Conservation (phyloP, 1,284 basidiomycete species). For the Ustilago bromivora region DNA sequence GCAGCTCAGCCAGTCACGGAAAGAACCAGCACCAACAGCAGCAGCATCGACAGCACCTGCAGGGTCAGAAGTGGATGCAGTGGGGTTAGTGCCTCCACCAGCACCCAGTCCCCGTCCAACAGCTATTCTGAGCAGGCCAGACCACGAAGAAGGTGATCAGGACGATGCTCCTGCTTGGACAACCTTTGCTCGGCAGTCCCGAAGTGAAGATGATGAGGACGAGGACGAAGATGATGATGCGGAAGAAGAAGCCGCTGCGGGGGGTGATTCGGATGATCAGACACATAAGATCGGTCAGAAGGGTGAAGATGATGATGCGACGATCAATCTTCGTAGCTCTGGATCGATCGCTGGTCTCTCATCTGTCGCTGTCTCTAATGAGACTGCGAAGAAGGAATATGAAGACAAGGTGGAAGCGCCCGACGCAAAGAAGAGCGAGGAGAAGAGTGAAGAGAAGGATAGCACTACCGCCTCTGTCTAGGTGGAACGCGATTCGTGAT, state of each 20-base stretch:
- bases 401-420: neutral
- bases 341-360: slow-evolving; percentile 10
- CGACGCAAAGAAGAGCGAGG: neutral
- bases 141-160: slow-evolving; percentile 41
- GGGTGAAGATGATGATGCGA: slow-evolving; percentile 30
- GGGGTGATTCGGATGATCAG: slow-evolving; percentile 13
- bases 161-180: slow-evolving; percentile 32
- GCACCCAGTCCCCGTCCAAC: slow-evolving; percentile 47
- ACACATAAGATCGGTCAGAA: slow-evolving; percentile 26
- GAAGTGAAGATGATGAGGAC: neutral
- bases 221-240: slow-evolving; percentile 20
- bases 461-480: neutral
- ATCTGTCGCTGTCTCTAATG: neutral
- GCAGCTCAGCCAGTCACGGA: neutral
- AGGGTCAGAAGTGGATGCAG: slow-evolving; percentile 24
- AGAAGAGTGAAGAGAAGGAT: neutral
- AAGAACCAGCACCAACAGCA: neutral
- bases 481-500: neutral
- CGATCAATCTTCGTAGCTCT: slow-evolving; percentile 31
- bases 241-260: slow-evolving; percentile 14
- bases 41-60: neutral
- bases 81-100: slow-evolving; percentile 46
- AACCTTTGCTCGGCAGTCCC: slow-evolving; percentile 2
- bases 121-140: slow-evolving; percentile 39
- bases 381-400: neutral